Evolutionary conservation across 371 early-diverging fungal genomes (phyloP), one percentile per base, ranked within the genome.

Genomic region (Rhizopus delemar): DNA sequence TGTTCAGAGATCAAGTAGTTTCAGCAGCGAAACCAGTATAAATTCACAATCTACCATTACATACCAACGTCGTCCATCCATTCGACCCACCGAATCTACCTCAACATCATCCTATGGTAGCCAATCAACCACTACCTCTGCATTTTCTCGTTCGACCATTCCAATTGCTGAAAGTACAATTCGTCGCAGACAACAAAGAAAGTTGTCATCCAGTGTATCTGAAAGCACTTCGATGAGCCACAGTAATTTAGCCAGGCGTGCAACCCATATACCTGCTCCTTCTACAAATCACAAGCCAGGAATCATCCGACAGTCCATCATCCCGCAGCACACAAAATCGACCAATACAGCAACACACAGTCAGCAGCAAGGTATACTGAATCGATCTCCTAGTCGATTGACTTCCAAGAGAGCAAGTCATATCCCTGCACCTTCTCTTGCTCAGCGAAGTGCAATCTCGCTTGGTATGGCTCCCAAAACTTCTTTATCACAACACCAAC

Each of bases 11-110:
- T 66, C 62, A 8, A 55, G 62, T 8, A 66, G 66, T 39, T 52
- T 66, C 5, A 61, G 66, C 4, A 66, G 66, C 9, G 66, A 66
- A n/a, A 53, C 53, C 8, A 66, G 66, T 12, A 32, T 53, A 9
- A 61, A 66, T 39, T 66, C 66, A 0, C 53, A 50, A 34, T 61
- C 59, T 0, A 65, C 65, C 6, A 56, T 65, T 22, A 62, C 55
- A 6, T 28, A 52, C 8, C 35, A 33, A 13, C 48, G 45, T 12
- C 38, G 41, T 7, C 60, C 33, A 0, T 28, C 41, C 32, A 29
- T 56, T 9, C 46, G 52, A 34, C 66, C 62, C 0, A 61, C 49
- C n/a, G 55, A 59, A 45, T 64, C 61, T 0, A 61, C 66, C 32
- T 66, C 66, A 0, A 61, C 57, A 4, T 66, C 66, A n/a, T 64